Base-by-base conservation (phyloP, 441 rosid genomes). In the Gossypium lobatum region DNA sequence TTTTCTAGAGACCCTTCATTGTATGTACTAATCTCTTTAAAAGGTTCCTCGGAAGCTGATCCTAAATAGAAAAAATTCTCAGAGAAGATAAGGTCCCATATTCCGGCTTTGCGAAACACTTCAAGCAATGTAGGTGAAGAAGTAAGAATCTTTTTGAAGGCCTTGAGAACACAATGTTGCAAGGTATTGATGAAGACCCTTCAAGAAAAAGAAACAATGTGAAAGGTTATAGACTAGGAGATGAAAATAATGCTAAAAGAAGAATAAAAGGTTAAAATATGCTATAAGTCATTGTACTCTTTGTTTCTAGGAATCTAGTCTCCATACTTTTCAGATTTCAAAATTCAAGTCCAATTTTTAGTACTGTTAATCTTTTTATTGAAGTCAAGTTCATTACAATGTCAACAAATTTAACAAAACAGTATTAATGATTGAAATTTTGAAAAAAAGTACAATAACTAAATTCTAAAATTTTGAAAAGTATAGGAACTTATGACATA, bases 41-140 rank as follows among this genome's bases (percentile, higher is more conserved):
- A 70, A 66, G 78, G 70, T 75, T 82, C 87, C 73, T 81, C 89
- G 45, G 80, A 80, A 72, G 81, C 58, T 4, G 79, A 73, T 66
- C 79, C 84, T 74, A 83, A 88, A 82, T 89, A 86, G 86, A 91
- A 91, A 79, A 89, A 85, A 52, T 87, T 84, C 77, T 91, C 94
- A 21, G 96, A 91, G 84, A 91, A 91, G 60, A 91, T 76, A 78
- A 91, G 91, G 75, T 88, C 93, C 96, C 96, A 91, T 57, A 91
- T 65, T 25, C 94, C 87, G 76, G 88, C 94, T 69, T 83, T 86
- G 79, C 96, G 82, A 21, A 88, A 82, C 68, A 85, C 76, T 78
- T 88, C 91, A 61, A 91, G 83, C 25, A 80, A 79, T 59, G 25
- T 61, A 64, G 91, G 82, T 62, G 86, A 84, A 39, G 86, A 87